Evolutionary conservation across 1,284 basidiomycete genomes (phyloP).

Genomic region (Melampsora abietis-canadensis): DNA sequence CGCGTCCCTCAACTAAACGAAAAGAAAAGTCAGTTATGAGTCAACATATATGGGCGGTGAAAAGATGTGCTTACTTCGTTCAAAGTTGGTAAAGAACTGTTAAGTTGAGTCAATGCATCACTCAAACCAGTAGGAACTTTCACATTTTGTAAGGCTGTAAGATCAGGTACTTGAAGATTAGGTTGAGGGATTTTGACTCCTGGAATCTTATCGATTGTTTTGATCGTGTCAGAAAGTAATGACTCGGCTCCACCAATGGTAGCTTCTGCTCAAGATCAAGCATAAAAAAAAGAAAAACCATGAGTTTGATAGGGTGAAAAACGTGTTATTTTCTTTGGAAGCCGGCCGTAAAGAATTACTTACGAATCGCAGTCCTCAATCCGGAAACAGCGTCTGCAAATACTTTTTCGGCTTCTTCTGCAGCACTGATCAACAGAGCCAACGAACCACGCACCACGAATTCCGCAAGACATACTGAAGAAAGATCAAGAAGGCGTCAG

Average conservation of each 20-base stretch:
- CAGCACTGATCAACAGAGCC: conserved; percentile 49
- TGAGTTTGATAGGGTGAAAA: not conserved
- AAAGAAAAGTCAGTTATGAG: not conserved
- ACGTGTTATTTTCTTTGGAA: not conserved
- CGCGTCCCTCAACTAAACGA: conserved; percentile 30
- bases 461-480: conserved; percentile 45
- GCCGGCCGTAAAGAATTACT: conserved; percentile 37
- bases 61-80: conserved; percentile 45
- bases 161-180: conserved; percentile 11
- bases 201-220: conserved; percentile 30
- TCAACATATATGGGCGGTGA: not conserved
- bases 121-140: conserved; percentile 49
- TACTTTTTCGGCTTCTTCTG: conserved; percentile 47
- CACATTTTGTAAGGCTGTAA: conserved; percentile 50
- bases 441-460: conserved; percentile 50
- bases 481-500: not conserved
- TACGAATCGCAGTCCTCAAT: conserved; percentile 48
- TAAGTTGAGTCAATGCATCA: conserved; percentile 47
- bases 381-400: conserved; percentile 47
- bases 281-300: conserved; percentile 44
- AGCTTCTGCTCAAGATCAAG: conserved; percentile 44
- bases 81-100: conserved; percentile 49
- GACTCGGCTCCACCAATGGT: conserved; percentile 42
- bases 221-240: conserved; percentile 30
- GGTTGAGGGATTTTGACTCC: conserved; percentile 23